Evolutionary conservation across 176 grass and related monocot genomes (phyloP).

Genomic region (Metroxylon sagu): DNA sequence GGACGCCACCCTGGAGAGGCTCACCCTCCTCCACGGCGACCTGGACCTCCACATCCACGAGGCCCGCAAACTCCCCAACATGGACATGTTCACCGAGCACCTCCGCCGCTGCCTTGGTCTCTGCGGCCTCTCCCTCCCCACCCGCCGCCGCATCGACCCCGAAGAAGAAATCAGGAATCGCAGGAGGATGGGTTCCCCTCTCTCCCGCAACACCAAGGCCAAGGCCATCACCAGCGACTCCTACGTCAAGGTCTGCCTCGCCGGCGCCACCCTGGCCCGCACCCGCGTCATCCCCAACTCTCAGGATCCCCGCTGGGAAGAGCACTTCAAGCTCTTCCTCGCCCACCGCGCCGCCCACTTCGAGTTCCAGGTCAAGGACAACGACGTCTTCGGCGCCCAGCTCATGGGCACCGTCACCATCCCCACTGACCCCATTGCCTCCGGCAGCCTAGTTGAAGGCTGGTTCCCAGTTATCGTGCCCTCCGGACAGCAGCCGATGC

Average conservation of each 20-base stretch:
- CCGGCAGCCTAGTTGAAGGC: background rate
- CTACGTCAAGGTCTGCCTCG: slow-evolving; percentile 34
- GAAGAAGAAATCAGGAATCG: no score
- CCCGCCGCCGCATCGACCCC: background rate
- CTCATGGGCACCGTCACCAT: slow-evolving; percentile 48
- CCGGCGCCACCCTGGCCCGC: slow-evolving; percentile 44
- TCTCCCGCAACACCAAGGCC: background rate
- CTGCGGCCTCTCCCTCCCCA: slow-evolving; percentile 25
- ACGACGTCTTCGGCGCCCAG: slow-evolving; percentile 60
- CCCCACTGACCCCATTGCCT: slow-evolving; percentile 7
- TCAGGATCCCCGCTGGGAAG: slow-evolving; percentile 33
- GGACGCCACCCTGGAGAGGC: no score
- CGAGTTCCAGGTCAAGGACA: slow-evolving; percentile 55
- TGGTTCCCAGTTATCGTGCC: slow-evolving; percentile 24
- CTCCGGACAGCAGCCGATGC: background rate
- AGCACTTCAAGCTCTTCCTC: slow-evolving; percentile 36
- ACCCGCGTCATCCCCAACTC: slow-evolving; percentile 62
- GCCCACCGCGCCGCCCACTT: slow-evolving; percentile 35
- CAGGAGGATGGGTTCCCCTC: background rate
- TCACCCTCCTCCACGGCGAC: slow-evolving; percentile 56
- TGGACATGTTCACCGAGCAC: slow-evolving; percentile 50
- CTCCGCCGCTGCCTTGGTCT: slow-evolving; percentile 37
- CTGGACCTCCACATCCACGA: slow-evolving; percentile 48
- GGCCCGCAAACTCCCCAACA: slow-evolving; percentile 60
- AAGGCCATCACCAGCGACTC: slow-evolving; percentile 43